Evolutionary conservation across 148 eudicot species (phyloP), one percentile per base, ranked within the genome.

Genomic region (Drosera capensis): DNA sequence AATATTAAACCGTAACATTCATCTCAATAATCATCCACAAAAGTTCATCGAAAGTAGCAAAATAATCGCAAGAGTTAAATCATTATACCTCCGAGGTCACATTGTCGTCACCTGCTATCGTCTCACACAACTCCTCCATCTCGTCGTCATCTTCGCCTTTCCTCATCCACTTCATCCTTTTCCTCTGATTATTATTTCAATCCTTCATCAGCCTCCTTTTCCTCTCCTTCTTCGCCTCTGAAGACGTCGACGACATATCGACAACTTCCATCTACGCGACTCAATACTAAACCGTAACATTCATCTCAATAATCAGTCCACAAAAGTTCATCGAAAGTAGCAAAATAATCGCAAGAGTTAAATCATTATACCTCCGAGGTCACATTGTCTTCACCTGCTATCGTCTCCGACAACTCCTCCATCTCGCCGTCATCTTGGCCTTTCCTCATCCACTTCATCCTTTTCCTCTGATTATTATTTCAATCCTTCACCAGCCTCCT

Each of bases 51-150:
- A 28, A 4, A 28, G 31, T 4, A 28, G 6, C 31, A 34, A 34
- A 34, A 34, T 15, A 34, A 11, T 34, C 2, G 11, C 11, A 34
- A 6, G 7, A 6, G 5, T 9, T 22, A 29, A 34, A 15, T 43
- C 40, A 35, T 1, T 36, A 52, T 40, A 90, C 99, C 99, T 90
- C 99, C 20, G 95, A 80, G 66, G 75, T n/a, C n/a, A n/a, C n/a
- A n/a, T n/a, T n/a, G n/a, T n/a, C 78, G 23, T 71, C 88, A 0
- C 93, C 95, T 14, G 93, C 95, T 60, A 90, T 56, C 0, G 95
- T 90, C 51, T 76, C 95, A 95, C 99, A 90, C 99, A 90, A 84
- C 82, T 90, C 99, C 62, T 78, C 76, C 57, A 71, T 74, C 68
- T 85, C 95, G 6, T 70, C 54, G 63, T 86, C 94, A 18, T 45